phyloP scores from a whole-genome alignment of 305 asterid species.

The Salvia sclarea region DNA sequence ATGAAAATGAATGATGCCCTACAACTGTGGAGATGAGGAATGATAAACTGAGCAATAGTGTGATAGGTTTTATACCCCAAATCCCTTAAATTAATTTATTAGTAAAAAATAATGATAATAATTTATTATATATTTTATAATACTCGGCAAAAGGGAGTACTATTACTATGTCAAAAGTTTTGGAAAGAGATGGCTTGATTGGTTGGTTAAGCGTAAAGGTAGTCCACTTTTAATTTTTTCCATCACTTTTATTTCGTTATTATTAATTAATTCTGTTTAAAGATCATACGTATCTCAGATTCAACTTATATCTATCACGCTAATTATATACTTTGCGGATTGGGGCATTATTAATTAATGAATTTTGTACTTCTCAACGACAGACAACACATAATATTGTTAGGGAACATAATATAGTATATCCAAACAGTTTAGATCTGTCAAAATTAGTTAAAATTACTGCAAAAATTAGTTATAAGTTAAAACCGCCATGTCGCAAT shows the following conservation, averaged over 20 bases:
- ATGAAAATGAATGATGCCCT: slow-evolving; percentile 23
- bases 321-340: not conserved
- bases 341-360: not conserved
- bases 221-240: not conserved
- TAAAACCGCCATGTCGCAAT: not conserved
- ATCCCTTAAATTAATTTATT: not conserved
- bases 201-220: slow-evolving; percentile 16
- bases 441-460: not conserved
- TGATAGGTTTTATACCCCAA: not conserved
- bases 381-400: not conserved
- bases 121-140: no score
- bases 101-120: no score
- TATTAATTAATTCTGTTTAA: not conserved
- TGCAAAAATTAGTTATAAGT: not conserved
- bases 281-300: not conserved
- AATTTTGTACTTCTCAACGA: not conserved
- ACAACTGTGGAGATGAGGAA: slow-evolving; percentile 23
- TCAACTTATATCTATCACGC: not conserved
- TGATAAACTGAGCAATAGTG: slow-evolving; percentile 15
- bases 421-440: not conserved
- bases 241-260: not conserved
- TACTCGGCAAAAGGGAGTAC: not conserved
- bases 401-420: not conserved
- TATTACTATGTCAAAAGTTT: slow-evolving; percentile 24
- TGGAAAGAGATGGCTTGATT: slow-evolving; percentile 29